Base-by-base conservation (phyloP, 352 stramenopile genomes). In the Globisporangium radiosum region DNA sequence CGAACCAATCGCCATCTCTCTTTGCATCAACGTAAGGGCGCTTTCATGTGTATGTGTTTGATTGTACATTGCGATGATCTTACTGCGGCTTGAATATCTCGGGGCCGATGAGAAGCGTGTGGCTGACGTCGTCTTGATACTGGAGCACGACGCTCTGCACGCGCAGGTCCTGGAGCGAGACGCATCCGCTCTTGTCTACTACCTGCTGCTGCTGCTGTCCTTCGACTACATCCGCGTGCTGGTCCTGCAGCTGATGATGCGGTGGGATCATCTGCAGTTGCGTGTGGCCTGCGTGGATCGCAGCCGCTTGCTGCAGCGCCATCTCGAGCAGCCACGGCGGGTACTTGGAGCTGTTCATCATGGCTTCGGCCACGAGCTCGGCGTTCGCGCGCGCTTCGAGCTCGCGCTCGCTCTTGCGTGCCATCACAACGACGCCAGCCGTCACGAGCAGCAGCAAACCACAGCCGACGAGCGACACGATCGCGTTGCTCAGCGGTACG, bases 321-420 rank as follows among this genome's bases (percentile, higher is more conserved):
- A 53, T 47, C 4, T 13, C 15, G 40, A 63, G 51, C 42, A 63
- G 36, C 42, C 7, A 52, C 33, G 51, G 51, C 4, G 58, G 58
- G 58, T 54, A 63, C 38, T 63, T 63, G 17, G 4, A 25, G 51
- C n/a, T 48, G 48, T 56, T 25, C 43, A 54, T 51, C 49, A 63
- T 52, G 6, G 37, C 51, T 40, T 63, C 58, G 1, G 44, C 15
- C n/a, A 64, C 37, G 4, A 54, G 5, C 33, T 47, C 51, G 0
- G 58, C 58, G n/a, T 37, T 63, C 14, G 42, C 42, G 4, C 37
- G 40, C 19, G 56, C 37, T 40, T 57, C 40, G 37, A 63, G 43
- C 50, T 33, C 1, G 15, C 36, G 33, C 36, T 58, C 51, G 19
- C 42, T 58, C n/a, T 40, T 17, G 4, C 42, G 47, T 7, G 51